A percentile compares a stretch with the other conserved stretches of the same genome.
phyloP scores from a whole-genome alignment of 2,329 filamentous ascomycete species.

The Bimuria novae-zelandiae region DNA sequence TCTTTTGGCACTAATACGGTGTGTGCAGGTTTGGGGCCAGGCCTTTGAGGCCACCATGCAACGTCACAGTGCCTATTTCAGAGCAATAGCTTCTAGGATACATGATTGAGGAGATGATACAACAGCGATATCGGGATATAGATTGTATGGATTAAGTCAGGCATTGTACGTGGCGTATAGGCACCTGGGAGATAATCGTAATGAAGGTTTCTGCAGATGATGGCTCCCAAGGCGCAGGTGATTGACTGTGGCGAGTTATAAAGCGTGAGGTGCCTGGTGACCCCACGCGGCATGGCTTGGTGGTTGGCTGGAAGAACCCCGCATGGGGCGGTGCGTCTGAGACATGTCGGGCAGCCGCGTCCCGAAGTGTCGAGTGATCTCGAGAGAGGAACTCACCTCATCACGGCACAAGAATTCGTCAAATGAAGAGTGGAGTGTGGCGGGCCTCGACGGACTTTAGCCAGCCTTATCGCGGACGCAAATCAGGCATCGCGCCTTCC shows the following conservation, averaged over 20 bases:
- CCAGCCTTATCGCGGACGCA: not conserved
- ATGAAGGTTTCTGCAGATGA: conserved; percentile 6
- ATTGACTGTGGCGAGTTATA: not conserved
- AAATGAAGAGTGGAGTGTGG: not conserved
- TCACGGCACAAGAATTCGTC: not conserved
- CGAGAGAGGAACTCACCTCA: not conserved
- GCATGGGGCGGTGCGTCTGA: not conserved
- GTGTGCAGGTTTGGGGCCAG: conserved; percentile 1
- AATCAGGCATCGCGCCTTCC: conserved; percentile 1
- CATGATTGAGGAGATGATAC: not conserved
- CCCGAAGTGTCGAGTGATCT: not conserved
- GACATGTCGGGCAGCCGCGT: conserved; percentile 1
- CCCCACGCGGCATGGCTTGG: not conserved
- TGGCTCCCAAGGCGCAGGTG: not conserved
- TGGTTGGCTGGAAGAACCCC: conserved; percentile 1
- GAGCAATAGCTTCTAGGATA: conserved; percentile 1
- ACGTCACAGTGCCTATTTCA: not conserved
- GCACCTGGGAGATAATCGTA: not conserved
- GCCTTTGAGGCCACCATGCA: not conserved
- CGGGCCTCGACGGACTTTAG: not conserved
- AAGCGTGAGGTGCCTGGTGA: not conserved
- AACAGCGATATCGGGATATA: conserved; percentile 5
- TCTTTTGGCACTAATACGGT: not conserved
- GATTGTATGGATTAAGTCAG: not conserved
- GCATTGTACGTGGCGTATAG: not conserved